A percentile compares a stretch with the other conserved stretches of the same genome.
phyloP scores from a whole-genome alignment of 2,329 filamentous ascomycete species.

The Fusarium lateritium region DNA sequence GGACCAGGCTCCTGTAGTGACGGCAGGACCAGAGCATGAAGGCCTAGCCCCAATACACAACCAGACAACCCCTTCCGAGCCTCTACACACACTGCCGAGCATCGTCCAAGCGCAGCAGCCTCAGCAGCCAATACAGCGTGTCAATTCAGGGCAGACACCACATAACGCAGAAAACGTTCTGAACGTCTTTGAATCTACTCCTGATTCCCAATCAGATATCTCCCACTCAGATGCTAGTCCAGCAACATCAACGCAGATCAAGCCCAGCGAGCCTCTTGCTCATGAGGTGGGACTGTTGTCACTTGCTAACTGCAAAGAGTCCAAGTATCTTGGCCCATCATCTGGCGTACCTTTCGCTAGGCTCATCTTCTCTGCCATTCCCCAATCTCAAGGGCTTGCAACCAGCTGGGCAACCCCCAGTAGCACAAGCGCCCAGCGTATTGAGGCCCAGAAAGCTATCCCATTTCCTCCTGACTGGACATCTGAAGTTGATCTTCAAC shows the following conservation, averaged over 20 bases:
- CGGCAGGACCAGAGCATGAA: neutral
- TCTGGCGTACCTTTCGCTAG: constrained; percentile 31
- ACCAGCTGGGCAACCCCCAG: constrained; percentile 19
- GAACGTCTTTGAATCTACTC: neutral
- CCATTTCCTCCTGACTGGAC: constrained; percentile 29
- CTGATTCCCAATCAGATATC: neutral
- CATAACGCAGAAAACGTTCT: neutral
- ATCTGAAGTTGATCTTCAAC: constrained; percentile 31
- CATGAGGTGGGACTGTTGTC: constrained; percentile 34
- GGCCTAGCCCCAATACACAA: neutral
- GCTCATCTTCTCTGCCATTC: constrained; percentile 34
- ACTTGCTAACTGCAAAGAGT: constrained; percentile 32
- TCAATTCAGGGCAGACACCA: neutral
- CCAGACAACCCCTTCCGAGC: neutral
- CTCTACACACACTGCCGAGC: neutral
- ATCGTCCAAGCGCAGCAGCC: neutral
- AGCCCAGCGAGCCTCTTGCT: constrained; percentile 25
- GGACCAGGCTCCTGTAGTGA: constrained; percentile 16
- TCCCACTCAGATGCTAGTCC: constrained; percentile 10
- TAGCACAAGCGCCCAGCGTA: neutral
- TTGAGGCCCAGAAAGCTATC: constrained; percentile 2
- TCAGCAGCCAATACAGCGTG: neutral
- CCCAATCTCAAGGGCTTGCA: constrained; percentile 31
- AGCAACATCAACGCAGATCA: constrained; percentile 20
- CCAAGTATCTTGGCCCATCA: constrained; percentile 36